phyloP scores from a whole-genome alignment of 305 asterid genomes.

The Plantago rigida region DNA sequence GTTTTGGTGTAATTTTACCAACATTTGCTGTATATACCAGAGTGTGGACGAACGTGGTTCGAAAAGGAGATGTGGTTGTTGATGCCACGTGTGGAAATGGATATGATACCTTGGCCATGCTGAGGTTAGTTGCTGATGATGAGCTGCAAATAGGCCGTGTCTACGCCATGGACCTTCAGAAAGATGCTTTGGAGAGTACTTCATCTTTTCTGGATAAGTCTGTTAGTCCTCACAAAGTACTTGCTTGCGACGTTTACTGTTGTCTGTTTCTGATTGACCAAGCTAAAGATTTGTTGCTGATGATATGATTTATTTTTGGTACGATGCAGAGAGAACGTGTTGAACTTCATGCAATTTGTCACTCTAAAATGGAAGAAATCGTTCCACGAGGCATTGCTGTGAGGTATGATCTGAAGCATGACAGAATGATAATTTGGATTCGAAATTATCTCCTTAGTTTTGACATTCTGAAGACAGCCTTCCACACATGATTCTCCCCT shows the following conservation, averaged over 20 bases:
- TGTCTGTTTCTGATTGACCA: conserved; percentile 14
- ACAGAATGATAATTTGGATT: background rate
- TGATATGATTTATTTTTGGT: conserved; percentile 16
- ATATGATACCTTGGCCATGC: conserved; percentile 67
- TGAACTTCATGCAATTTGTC: conserved; percentile 74
- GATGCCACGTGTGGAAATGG: conserved; percentile 99
- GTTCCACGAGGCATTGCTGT: conserved; percentile 51
- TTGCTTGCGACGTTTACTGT: background rate
- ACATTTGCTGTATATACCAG: conserved; percentile 28
- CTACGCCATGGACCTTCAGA: conserved; percentile 75
- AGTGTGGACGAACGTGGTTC: conserved; percentile 68
- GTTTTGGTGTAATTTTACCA: background rate
- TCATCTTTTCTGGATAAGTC: conserved; percentile 55
- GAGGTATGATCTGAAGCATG: conserved; percentile 39
- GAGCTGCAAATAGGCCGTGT: conserved; percentile 53
- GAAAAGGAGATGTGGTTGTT: conserved; percentile 69
- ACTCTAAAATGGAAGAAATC: conserved; percentile 72
- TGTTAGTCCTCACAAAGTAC: conserved; percentile 46
- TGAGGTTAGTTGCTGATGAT: conserved; percentile 58
- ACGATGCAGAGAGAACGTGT: conserved; percentile 60
- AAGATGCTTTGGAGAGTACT: conserved; percentile 62
- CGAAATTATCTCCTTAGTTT: too few species aligned
- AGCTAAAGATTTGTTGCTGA: conserved; percentile 10
- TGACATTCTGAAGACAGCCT: background rate
- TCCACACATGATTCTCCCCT: conserved; percentile 6